Evolutionary conservation across 164 flowering plant genomes (phyloP).

Genomic region (Tinospora cordifolia): DNA sequence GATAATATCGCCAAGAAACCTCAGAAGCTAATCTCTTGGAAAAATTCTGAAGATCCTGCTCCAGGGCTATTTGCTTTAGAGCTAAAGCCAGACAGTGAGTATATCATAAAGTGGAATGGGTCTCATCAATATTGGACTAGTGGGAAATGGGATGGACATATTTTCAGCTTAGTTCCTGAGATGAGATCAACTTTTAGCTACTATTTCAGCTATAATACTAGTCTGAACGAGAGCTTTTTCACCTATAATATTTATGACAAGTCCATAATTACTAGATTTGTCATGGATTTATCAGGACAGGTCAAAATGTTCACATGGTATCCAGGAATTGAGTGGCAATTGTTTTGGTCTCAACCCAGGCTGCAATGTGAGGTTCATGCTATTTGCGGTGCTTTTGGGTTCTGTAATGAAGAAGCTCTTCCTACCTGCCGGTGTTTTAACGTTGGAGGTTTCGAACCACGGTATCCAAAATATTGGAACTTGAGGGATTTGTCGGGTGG

Average conservation of each 20-base stretch:
- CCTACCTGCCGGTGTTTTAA: conserved; percentile 19
- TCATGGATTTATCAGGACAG: conserved; percentile 17
- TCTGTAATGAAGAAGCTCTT: conserved; percentile 13
- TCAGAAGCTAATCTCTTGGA: conserved; percentile 15
- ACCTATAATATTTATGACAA: conserved; percentile 9
- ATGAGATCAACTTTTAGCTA: neutral
- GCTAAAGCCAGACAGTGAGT: conserved; percentile 7
- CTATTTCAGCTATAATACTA: conserved; percentile 13
- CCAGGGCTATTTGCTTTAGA: conserved; percentile 15
- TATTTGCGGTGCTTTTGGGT: conserved; percentile 22
- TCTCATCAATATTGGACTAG: conserved; percentile 12
- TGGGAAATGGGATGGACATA: conserved; percentile 16
- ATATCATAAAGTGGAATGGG: conserved; percentile 12
- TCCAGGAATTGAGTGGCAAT: conserved; percentile 20
- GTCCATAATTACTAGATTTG: conserved; percentile 3
- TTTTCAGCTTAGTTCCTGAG: neutral
- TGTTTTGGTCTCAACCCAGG: conserved; percentile 26
- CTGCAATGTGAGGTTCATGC: conserved; percentile 23
- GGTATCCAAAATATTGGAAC: conserved; percentile 12
- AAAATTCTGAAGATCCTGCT: conserved; percentile 18
- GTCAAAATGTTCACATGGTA: conserved; percentile 11
- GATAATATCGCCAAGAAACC: conserved; percentile 6
- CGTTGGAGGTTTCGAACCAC: conserved; percentile 21
- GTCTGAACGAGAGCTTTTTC: conserved; percentile 17
- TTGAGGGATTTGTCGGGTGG: conserved; percentile 22